phyloP scores from a whole-genome alignment of 106 monocot genomes.

The Allium sativum region DNA sequence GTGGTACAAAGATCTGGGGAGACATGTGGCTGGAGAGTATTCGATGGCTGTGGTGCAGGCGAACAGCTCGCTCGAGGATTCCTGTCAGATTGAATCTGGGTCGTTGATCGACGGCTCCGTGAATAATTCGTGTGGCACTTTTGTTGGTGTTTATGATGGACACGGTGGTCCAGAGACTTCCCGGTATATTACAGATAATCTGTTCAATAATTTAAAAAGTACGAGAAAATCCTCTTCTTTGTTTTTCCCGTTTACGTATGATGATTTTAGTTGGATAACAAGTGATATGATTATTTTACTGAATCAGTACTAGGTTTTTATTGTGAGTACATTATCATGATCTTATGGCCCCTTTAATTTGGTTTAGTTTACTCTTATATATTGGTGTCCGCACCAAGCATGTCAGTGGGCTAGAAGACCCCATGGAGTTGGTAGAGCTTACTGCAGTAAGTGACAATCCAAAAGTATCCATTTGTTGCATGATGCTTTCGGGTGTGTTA shows the following conservation, averaged over 20 bases:
- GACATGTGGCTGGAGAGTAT: constrained; percentile 50
- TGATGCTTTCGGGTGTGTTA: no score
- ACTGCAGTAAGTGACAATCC: no score
- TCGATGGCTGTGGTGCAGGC: constrained; percentile 59
- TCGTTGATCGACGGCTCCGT: neutral
- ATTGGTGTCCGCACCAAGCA: no score
- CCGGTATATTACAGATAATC: constrained; percentile 7
- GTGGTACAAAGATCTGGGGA: constrained; percentile 57
- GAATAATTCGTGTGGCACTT: constrained; percentile 7
- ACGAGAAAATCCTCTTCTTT: neutral
- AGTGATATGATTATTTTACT: no score
- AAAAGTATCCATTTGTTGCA: no score
- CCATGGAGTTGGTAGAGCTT: no score
- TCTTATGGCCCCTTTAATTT: no score
- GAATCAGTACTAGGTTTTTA: no score
- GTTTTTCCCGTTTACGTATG: neutral
- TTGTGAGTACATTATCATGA: no score
- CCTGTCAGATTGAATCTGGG: constrained; percentile 71
- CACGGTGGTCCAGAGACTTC: constrained; percentile 15
- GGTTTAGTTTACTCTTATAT: no score
- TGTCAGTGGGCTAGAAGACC: no score
- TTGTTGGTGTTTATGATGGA: constrained; percentile 17
- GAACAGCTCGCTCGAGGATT: constrained; percentile 51
- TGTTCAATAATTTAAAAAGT: constrained; percentile 15
- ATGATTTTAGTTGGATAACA: neutral